Evolutionary conservation across 305 asterid genomes (phyloP), one percentile per base, ranked within the genome.

Genomic region (Plantago lanceolata): DNA sequence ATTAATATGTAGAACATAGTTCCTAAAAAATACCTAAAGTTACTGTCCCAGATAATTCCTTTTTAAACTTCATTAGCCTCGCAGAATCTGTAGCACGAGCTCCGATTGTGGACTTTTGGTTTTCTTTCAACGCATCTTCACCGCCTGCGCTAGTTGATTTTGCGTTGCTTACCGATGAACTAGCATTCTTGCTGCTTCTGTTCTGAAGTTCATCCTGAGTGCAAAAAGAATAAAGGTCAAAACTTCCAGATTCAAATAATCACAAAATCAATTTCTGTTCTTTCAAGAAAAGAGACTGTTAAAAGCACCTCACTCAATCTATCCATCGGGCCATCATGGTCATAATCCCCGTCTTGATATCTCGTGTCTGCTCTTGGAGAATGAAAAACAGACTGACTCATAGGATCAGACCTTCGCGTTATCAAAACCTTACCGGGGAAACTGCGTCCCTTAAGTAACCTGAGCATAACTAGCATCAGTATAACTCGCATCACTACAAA

Each of bases 71-170:
- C 84, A 75, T 86, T 43, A 90, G 78, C 84, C 96, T 84, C 19
- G 96, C 97, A 59, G 96, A 90, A 67, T 90, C 97, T 26, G 96
- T 88, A 69, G 96, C 89, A 78, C 95, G 82, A 60, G 95, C 96
- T 71, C 96, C 96, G 73, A 88, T 48, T 18, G 81, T 20, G 52
- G 84, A 51, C 76, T 83, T 88, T 45, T 78, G 88, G 55, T 77
- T 73, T 72, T 79, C 96, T 65, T 75, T 77, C 61, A 86, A 70
- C 26, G 79, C 53, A 61, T 59, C 80, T 70, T 87, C 89, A 68
- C 75, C 57, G 63, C 64, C 70, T 65, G 70, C 58, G n/a, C 76
- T 67, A 3, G 81, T 75, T 64, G 82, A 57, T 65, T 79, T 89
- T 17, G 68, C 52, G 50, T 73, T 69, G 75, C 68, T 77, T 67